Base-by-base conservation (phyloP, 2,329 filamentous ascomycete species). In the Alternaria gansuensis region DNA sequence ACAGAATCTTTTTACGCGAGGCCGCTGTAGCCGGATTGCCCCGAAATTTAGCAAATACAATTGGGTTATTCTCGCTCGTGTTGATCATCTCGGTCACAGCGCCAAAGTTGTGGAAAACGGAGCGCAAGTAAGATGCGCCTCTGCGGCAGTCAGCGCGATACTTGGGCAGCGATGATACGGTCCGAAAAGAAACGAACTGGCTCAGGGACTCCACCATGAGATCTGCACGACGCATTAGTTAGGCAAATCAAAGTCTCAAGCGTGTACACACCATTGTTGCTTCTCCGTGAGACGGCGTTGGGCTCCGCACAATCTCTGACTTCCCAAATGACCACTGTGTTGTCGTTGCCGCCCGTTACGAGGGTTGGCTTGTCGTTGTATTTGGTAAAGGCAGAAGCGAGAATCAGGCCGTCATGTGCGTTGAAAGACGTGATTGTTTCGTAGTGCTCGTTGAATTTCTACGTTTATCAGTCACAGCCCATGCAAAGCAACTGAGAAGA, bases 341-440 rank as follows among this genome's bases (percentile, higher is more conserved):
- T 90, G 77, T 99, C 95, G 70, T 96, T 99, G 46, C 92, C 93
- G 8, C 95, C 95, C 0, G 94, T 97, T 50, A 97, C 92, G 74
- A 92, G 95, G n/a, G 95, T 87, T n/a, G 90, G 86, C 58, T 90
- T 87, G 49, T 87, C 85, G 29, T 89, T 85, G 74, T 90, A 87
- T 0, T 82, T 87, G 0, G 89, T 89, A 17, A 90, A 86, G 0
- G 91, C 90, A 0, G 94, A 97, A 3, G 94, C 89, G 13, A 99
- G 83, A 39, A 98, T 91, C 63, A 95, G 90, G 45, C 92, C 94
- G 36, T 92, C 82, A 71, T 99, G 94, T 0, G 93, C 94, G 69
- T 88, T 86, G 88, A 93, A 94, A 49, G 88, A 85, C 26, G 86
- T 87, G 11, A 93, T 83, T 58, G 90, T 90, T 71, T 94, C 90